Percentiles rank a stretch among this genome's conserved stretches.
These are phyloP conservation scores for Chloroidium sp. DNA, from an alignment of 163 green algal species.

Conservation along the genomic window DNA sequence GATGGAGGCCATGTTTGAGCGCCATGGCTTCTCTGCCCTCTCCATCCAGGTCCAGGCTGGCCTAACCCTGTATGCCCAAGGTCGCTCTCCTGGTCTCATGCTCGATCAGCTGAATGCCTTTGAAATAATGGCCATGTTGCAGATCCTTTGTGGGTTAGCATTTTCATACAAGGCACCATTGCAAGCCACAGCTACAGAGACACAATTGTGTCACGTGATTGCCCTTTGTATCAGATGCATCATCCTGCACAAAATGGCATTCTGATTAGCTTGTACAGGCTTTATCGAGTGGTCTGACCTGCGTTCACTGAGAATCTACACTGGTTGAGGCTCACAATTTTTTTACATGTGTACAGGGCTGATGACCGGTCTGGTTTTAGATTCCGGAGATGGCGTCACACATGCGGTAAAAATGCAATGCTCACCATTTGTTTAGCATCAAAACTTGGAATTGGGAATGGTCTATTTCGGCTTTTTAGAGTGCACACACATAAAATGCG, in stretches of 20 bases:
- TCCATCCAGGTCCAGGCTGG: conserved; percentile 73
- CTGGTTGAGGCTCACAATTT: not conserved
- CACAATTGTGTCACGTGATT: too few relatives aligned
- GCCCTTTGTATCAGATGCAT: too few relatives aligned
- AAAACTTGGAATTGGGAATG: too few relatives aligned
- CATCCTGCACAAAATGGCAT: too few relatives aligned
- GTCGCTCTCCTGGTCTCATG: conserved; percentile 8
- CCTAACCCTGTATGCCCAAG: conserved; percentile 67
- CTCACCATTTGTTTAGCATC: not conserved
- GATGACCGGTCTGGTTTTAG: conserved; percentile 69
- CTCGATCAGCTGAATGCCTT: not conserved
- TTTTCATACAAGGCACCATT: not conserved
- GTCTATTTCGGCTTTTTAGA: too few relatives aligned
- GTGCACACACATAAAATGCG: too few relatives aligned
- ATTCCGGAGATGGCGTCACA: conserved; percentile 63
- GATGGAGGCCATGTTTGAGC: conserved; percentile 64
- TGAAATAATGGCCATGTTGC: not conserved
- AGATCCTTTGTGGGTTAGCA: not conserved
- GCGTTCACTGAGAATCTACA: not conserved
- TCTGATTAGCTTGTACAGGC: too few relatives aligned
- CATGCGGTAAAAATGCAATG: conserved; percentile 42
- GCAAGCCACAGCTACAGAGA: not conserved
- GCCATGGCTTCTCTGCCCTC: conserved; percentile 45
- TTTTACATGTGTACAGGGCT: conserved; percentile 31
- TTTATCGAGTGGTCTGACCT: too few relatives aligned